Conservation (phyloP, 345 rosid species). For the Hibiscus mutabilis region DNA sequence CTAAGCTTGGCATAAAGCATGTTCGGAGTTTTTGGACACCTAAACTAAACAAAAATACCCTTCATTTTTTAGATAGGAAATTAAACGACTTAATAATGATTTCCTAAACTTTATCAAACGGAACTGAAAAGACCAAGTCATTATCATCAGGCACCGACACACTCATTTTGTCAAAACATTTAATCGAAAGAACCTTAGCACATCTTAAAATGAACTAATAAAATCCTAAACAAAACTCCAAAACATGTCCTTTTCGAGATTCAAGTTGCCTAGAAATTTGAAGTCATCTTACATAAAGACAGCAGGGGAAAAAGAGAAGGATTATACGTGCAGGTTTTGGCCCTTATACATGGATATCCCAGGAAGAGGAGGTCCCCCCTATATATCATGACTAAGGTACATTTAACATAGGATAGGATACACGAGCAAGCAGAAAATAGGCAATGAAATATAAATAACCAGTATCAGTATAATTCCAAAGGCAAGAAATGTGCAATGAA, state of each 20-base stretch:
- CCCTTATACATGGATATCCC: background rate
- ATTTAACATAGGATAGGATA: background rate
- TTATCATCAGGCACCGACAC: background rate
- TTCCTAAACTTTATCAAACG: background rate
- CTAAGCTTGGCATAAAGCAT: background rate
- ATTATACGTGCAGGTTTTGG: background rate
- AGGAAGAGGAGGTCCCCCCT: background rate
- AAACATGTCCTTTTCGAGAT: background rate
- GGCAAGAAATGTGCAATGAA: background rate
- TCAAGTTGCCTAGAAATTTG: background rate
- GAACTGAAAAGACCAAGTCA: background rate
- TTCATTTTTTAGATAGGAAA: background rate
- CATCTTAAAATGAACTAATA: background rate
- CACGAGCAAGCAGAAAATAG: background rate
- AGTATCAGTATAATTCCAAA: background rate
- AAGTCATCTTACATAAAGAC: background rate
- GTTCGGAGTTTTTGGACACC: background rate
- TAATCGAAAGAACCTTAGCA: background rate
- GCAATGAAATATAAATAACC: background rate
- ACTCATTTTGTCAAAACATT: background rate
- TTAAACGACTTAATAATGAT: background rate
- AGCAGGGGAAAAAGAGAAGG: background rate
- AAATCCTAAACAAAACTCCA: background rate
- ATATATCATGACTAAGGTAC: background rate
- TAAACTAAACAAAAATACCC: background rate